These are phyloP conservation scores for Lippia alba DNA, from an alignment of 305 asterid species.

Conservation along the genomic window DNA sequence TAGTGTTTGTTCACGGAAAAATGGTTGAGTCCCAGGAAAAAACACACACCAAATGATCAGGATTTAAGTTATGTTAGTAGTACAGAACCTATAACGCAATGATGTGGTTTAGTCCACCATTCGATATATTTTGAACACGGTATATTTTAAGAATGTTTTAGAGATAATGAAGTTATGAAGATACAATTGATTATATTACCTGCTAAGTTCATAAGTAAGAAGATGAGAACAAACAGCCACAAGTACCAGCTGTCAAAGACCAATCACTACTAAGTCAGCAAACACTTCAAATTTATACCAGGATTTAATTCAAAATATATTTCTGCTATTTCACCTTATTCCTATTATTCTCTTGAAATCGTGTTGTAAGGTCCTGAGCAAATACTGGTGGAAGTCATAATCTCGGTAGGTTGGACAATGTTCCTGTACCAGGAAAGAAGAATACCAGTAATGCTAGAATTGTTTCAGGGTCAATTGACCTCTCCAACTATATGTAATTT, in stretches of 20 bases:
- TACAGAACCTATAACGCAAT: too few species aligned
- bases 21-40: neutral
- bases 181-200: conserved; percentile 45
- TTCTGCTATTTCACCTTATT: conserved; percentile 56
- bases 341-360: conserved; percentile 88
- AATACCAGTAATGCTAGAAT: neutral
- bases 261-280: conserved; percentile 26
- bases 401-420: conserved; percentile 57
- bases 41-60: too few species aligned
- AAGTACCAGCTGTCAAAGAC: conserved; percentile 73
- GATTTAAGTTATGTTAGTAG: too few species aligned
- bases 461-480: too few species aligned
- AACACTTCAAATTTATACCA: neutral
- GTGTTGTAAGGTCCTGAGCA: conserved; percentile 72
- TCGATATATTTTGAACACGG: too few species aligned
- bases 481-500: too few species aligned
- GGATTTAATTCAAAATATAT: neutral
- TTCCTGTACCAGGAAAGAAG: conserved; percentile 45
- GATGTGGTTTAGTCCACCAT: too few species aligned
- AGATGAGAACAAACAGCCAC: conserved; percentile 84
- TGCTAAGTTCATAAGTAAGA: conserved; percentile 77
- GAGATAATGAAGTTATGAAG: neutral
- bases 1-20: neutral
- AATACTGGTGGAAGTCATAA: conserved; percentile 73
- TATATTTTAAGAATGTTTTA: neutral